These are phyloP conservation scores for Salix brachista DNA, from an alignment of 345 rosid genomes.

Conservation along the genomic window DNA sequence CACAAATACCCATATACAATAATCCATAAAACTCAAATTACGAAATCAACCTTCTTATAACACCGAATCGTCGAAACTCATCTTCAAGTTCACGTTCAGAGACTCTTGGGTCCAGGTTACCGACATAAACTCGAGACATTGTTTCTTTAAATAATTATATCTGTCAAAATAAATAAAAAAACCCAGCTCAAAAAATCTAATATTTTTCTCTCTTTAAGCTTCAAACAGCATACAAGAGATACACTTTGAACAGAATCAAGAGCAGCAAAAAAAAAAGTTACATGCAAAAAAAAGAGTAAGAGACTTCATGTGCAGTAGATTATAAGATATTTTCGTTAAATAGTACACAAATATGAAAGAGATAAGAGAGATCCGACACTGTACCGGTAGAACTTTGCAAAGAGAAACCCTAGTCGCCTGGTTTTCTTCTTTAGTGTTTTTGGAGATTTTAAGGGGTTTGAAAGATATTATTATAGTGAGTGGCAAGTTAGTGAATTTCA, in stretches of 20 bases:
- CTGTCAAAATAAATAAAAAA: constrained; percentile 1
- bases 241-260: neutral
- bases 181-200: neutral
- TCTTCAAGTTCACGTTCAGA: constrained; percentile 35
- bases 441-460: neutral
- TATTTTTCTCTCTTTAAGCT: neutral
- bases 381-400: neutral
- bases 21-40: neutral
- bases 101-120: constrained; percentile 34
- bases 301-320: neutral
- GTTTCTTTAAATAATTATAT: neutral
- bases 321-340: neutral
- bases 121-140: constrained; percentile 38
- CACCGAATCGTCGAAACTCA: constrained; percentile 32
- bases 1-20: neutral
- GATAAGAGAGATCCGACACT: neutral
- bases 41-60: constrained; percentile 16
- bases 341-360: neutral
- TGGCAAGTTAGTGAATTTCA: neutral
- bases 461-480: neutral
- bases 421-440: neutral
- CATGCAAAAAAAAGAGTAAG: neutral
- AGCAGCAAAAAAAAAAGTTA: neutral
- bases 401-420: neutral
- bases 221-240: neutral